Percentiles rank a stretch among this genome's conserved stretches.
These are phyloP conservation scores for Hanseniaspora singularis DNA, from an alignment of 805 yeast genomes.

Conservation along the genomic window DNA sequence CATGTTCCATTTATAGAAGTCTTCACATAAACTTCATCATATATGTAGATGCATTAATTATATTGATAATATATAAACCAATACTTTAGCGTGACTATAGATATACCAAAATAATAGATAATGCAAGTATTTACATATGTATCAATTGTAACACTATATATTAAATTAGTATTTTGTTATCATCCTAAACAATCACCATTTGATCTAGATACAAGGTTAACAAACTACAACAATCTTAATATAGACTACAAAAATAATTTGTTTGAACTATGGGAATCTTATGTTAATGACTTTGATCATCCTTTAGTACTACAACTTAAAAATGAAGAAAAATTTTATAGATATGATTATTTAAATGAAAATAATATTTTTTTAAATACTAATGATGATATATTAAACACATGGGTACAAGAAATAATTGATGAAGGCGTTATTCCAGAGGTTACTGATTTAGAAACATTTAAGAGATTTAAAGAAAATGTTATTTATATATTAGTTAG, in stretches of 20 bases:
- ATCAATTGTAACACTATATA: too few relatives aligned
- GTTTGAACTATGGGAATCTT: conserved; percentile 5
- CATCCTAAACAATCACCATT: neutral
- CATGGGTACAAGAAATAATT: too few relatives aligned
- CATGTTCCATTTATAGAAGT: too few relatives aligned
- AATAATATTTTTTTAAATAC: neutral
- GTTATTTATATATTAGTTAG: conserved; percentile 2
- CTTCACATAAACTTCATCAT: too few relatives aligned
- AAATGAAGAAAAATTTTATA: neutral
- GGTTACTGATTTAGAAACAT: neutral
- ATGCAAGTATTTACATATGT: neutral
- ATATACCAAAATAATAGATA: too few relatives aligned
- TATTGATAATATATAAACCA: too few relatives aligned
- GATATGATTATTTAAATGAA: neutral
- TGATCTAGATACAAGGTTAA: neutral
- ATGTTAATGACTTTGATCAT: neutral
- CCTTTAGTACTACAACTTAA: conserved; percentile 1
- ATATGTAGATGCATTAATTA: too few relatives aligned
- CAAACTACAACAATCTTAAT: neutral
- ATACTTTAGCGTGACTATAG: too few relatives aligned
- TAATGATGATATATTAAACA: too few relatives aligned
- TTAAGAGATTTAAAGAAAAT: conserved; percentile 4
- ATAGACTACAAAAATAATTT: conserved; percentile 1
- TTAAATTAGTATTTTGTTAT: too few relatives aligned
- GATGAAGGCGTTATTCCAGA: neutral